phyloP scores from a whole-genome alignment of 352 stramenopile genomes.

The Hyaloperonospora brassicae region DNA sequence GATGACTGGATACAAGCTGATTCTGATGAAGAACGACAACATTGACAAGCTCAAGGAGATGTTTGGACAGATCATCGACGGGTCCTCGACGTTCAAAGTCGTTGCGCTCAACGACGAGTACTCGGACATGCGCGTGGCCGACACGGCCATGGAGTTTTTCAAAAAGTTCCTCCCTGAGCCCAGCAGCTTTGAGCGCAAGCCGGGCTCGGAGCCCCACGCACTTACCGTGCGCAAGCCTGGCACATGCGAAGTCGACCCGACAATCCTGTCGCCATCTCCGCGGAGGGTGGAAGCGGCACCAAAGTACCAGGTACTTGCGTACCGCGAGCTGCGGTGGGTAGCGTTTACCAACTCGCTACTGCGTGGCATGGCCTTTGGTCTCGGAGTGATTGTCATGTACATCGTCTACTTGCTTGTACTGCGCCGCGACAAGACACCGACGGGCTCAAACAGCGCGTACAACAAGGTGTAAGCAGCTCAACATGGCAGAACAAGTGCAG shows the following conservation, averaged over 20 bases:
- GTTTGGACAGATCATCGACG: slow-evolving; percentile 60
- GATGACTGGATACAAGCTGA: slow-evolving; percentile 78
- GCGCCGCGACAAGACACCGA: slow-evolving; percentile 35
- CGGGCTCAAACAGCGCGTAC: slow-evolving; percentile 37
- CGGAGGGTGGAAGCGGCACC: slow-evolving; percentile 49
- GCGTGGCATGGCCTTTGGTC: slow-evolving; percentile 58
- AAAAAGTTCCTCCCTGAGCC: slow-evolving; percentile 59
- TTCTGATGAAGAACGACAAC: slow-evolving; percentile 81
- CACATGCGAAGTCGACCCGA: slow-evolving; percentile 67
- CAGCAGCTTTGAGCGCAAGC: slow-evolving; percentile 60
- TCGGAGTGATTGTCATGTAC: slow-evolving; percentile 78
- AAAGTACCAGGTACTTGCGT: slow-evolving; percentile 76
- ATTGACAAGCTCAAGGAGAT: slow-evolving; percentile 57
- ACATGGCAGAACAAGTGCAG: slow-evolving; percentile 9
- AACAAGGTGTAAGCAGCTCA: slow-evolving; percentile 63
- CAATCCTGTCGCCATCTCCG: slow-evolving; percentile 57
- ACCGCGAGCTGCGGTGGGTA: slow-evolving; percentile 74
- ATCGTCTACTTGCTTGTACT: slow-evolving; percentile 72
- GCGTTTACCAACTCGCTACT: slow-evolving; percentile 74
- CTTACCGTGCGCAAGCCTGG: slow-evolving; percentile 56
- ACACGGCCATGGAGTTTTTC: slow-evolving; percentile 64
- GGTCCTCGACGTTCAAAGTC: slow-evolving; percentile 61
- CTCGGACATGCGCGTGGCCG: slow-evolving; percentile 66
- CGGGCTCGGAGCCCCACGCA: slow-evolving; percentile 29
- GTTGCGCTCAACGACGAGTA: slow-evolving; percentile 86